Evolutionary conservation across 148 eudicot genomes (phyloP).

Genomic region (Chenopodium album): DNA sequence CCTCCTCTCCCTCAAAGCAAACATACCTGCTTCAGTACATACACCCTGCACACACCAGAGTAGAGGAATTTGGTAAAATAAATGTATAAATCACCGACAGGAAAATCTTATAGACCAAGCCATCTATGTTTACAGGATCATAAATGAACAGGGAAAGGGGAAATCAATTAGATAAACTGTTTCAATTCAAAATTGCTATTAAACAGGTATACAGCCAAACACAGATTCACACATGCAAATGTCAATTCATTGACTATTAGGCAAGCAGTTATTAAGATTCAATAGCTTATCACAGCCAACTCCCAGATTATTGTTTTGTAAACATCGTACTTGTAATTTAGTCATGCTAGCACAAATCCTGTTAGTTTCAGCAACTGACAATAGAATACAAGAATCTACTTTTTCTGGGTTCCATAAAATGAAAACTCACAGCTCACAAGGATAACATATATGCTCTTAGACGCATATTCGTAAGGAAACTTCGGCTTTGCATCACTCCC

Average conservation of each 20-base stretch:
- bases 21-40: constrained; percentile 60
- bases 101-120: background rate
- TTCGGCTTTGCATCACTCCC: no score
- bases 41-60: constrained; percentile 24
- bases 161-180: background rate
- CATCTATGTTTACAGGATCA: no score
- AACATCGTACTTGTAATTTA: no score
- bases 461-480: background rate
- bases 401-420: background rate
- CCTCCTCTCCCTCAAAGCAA: constrained; percentile 55
- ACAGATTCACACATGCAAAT: background rate
- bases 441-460: no score
- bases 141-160: background rate
- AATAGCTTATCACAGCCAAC: no score
- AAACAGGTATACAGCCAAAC: background rate
- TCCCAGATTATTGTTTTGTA: no score
- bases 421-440: background rate
- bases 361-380: background rate
- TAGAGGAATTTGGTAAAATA: background rate
- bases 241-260: background rate
- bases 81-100: background rate
- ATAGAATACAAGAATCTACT: background rate
- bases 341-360: background rate
- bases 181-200: background rate
- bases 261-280: background rate